phyloP scores from a whole-genome alignment of 2,329 filamentous ascomycete species.

The Metarhizium robertsii region DNA sequence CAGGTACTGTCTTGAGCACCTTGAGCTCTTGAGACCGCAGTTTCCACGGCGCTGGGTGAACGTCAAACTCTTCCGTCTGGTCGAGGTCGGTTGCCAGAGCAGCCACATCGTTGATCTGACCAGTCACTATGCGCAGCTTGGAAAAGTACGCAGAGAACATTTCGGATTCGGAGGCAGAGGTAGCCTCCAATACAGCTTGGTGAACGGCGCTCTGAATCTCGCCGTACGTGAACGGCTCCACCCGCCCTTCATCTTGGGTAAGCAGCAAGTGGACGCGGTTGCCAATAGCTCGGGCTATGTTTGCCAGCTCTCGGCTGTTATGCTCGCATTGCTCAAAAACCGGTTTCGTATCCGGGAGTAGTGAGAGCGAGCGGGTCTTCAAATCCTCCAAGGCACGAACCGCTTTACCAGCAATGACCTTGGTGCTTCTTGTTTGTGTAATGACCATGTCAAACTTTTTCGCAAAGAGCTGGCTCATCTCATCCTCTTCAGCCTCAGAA shows the following conservation, averaged over 20 bases:
- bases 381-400: slow-evolving; percentile 70
- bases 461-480: slow-evolving; percentile 56
- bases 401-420: slow-evolving; percentile 74
- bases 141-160: slow-evolving; percentile 59
- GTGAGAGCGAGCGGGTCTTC: slow-evolving; percentile 62
- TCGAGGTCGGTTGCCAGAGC: slow-evolving; percentile 61
- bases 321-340: slow-evolving; percentile 62
- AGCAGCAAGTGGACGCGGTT: slow-evolving; percentile 56
- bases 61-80: slow-evolving; percentile 71
- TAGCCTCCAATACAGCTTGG: slow-evolving; percentile 36
- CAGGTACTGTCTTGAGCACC: slow-evolving; percentile 68
- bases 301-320: slow-evolving; percentile 54
- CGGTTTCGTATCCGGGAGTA: slow-evolving; percentile 57
- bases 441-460: slow-evolving; percentile 64
- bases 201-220: slow-evolving; percentile 59
- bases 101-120: slow-evolving; percentile 60
- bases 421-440: slow-evolving; percentile 68
- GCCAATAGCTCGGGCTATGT: slow-evolving; percentile 59
- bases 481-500: slow-evolving; percentile 43
- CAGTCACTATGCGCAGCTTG: slow-evolving; percentile 56
- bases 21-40: slow-evolving; percentile 73
- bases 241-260: slow-evolving; percentile 58
- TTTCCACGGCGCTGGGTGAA: slow-evolving; percentile 69
- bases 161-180: slow-evolving; percentile 52
- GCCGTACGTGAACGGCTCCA: slow-evolving; percentile 54